phyloP scores from a whole-genome alignment of 1,139 yeast genomes.

The Geotrichum restrictum region DNA sequence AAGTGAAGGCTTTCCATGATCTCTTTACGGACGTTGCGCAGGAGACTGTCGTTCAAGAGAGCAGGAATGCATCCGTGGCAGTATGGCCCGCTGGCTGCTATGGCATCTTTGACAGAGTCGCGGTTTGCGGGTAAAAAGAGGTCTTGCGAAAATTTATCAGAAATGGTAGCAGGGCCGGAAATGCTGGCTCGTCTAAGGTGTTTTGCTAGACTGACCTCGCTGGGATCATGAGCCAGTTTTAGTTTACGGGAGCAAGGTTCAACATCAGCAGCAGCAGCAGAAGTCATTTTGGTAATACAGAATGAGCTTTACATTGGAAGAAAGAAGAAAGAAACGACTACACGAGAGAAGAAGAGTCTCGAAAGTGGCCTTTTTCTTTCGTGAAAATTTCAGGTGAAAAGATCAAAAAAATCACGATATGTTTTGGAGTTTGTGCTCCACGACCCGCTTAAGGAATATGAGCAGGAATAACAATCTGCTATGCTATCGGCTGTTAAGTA shows the following conservation, averaged over 20 bases:
- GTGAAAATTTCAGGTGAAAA: neutral
- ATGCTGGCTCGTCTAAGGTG: neutral
- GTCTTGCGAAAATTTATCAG: constrained; percentile 13
- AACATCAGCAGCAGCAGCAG: neutral
- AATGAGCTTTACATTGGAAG: no score
- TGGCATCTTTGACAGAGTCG: constrained; percentile 24
- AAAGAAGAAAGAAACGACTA: neutral
- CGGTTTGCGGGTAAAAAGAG: constrained; percentile 9
- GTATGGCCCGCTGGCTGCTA: constrained; percentile 63
- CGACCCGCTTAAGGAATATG: neutral
- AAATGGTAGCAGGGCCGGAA: neutral
- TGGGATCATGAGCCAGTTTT: neutral
- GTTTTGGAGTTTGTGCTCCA: neutral
- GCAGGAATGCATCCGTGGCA: constrained; percentile 81
- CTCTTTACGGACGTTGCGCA: constrained; percentile 78
- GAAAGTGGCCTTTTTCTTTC: no score
- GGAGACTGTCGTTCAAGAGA: constrained; percentile 67
- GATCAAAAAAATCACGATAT: neutral
- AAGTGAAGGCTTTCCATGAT: constrained; percentile 80
- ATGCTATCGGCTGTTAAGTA: no score
- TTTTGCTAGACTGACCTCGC: neutral
- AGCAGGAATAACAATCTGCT: no score
- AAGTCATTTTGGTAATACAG: neutral
- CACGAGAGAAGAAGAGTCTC: neutral
- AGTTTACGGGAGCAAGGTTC: neutral